Base-by-base conservation (phyloP, 75 land plant species). In the Sequoia sempervirens region DNA sequence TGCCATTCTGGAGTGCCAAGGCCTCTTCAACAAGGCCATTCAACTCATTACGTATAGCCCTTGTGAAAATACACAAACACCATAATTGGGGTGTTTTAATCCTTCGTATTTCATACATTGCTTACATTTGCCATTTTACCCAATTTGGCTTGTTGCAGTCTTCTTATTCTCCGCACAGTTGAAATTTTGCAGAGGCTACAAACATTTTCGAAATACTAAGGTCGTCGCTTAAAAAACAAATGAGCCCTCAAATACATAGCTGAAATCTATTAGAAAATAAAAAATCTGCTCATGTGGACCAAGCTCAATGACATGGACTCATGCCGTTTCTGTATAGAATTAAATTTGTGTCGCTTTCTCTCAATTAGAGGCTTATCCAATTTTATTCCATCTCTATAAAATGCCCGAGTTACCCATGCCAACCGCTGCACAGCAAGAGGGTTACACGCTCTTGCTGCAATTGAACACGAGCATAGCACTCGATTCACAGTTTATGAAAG, bases 1-100 rank as follows among this genome's bases (percentile, higher is more conserved):
- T 26, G 46, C 79, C 47, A 20, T 76, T 23, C 47, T 23, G 46
- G 38, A 76, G 43, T 41, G 28, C 45, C 79, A 23, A 23, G 26
- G n/a, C 79, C 47, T 76, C 79, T 38, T 76, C 47, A 9, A 23
- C 23, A 76, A 76, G 79, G 7, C 47, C 46, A 9, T 26, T 43
- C 41, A 76, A 2, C 79, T 76, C 79, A 26, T 38, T 38, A 76
- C 79, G 20, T 43, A 76, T 76, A 20, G 79, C 79, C n/a, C 43
- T 76, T 76, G 79, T 76, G 79, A 26, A 76, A 76, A 76, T 76
- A 76, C 47, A 76, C 47, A 20, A 76, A 43, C 45, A 76, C 50
- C 79, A 76, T 17, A 76, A 41, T 76, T 26, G 79, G 79, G 38
- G 47, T 41, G 26, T 36, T 36, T 17, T 18, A 18, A 36, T 36